Conservation (phyloP, 768 basidiomycete genomes). For the Leucocoprinus leucothites region DNA sequence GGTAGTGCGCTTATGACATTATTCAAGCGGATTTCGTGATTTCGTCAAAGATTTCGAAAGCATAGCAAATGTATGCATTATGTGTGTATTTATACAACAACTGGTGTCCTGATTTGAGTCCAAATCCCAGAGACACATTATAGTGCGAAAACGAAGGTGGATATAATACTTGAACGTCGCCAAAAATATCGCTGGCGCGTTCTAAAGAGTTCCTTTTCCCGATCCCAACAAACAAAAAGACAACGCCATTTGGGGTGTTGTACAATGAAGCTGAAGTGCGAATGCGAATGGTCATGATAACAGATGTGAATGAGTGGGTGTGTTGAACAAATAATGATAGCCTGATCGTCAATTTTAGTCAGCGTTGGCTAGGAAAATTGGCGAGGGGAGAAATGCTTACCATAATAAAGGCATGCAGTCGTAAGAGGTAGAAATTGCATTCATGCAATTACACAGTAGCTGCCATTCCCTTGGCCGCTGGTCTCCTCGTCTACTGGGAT, state of each 20-base stretch:
- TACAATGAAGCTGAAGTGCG: not conserved
- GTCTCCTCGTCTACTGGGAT: slow-evolving; percentile 20
- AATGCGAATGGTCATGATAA: not conserved
- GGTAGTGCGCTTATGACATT: too few relatives aligned
- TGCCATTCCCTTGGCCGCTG: slow-evolving; percentile 11
- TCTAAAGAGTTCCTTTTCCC: not conserved
- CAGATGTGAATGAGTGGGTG: not conserved
- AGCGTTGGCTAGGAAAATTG: not conserved
- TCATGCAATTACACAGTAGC: slow-evolving; percentile 23
- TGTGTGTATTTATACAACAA: slow-evolving; percentile 9
- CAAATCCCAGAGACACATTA: slow-evolving; percentile 4
- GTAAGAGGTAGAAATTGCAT: not conserved
- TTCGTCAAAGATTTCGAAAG: not conserved
- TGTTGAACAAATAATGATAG: not conserved
- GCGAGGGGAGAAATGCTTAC: not conserved
- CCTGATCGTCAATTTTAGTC: not conserved
- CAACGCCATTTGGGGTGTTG: not conserved
- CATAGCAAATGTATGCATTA: not conserved
- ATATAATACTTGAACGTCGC: slow-evolving; percentile 7
- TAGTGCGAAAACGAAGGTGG: not conserved
- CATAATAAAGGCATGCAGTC: not conserved
- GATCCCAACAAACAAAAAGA: not conserved
- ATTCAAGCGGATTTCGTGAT: too few relatives aligned
- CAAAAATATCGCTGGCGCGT: slow-evolving; percentile 5
- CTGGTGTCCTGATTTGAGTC: not conserved